Percentiles rank a stretch among this genome's conserved stretches.
Conservation (phyloP, 192 early-diverging fungal genomes). For the Gaertneriomyces semiglobifer region DNA sequence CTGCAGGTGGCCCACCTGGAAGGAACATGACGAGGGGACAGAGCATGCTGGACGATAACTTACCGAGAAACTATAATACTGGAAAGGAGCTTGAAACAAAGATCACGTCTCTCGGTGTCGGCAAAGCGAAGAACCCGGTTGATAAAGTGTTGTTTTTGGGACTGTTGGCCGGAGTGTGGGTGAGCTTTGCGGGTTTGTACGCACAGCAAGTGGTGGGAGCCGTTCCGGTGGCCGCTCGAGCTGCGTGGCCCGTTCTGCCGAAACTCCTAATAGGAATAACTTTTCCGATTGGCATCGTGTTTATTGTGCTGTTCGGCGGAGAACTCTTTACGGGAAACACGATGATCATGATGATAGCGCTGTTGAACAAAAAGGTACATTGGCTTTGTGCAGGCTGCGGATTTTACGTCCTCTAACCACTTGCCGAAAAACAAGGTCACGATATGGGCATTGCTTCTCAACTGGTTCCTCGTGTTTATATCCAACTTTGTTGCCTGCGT, state of each 20-base stretch:
- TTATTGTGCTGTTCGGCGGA: slow-evolving; percentile 36
- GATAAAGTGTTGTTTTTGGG: slow-evolving; percentile 24
- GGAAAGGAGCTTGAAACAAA: slow-evolving; percentile 15
- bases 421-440: neutral
- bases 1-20: no score
- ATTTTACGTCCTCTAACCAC: neutral
- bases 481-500: slow-evolving; percentile 30
- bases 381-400: neutral
- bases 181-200: slow-evolving; percentile 29
- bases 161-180: slow-evolving; percentile 22
- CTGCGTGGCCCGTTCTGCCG: slow-evolving; percentile 19
- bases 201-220: slow-evolving; percentile 28
- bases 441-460: slow-evolving; percentile 21
- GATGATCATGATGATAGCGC: slow-evolving; percentile 32
- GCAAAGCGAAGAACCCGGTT: slow-evolving; percentile 1
- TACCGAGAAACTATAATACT: slow-evolving; percentile 30
- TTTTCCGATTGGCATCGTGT: slow-evolving; percentile 33
- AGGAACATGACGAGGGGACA: no score
- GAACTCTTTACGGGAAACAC: slow-evolving; percentile 41
- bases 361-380: slow-evolving; percentile 15
- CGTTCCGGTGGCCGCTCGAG: slow-evolving; percentile 19
- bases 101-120: slow-evolving; percentile 11
- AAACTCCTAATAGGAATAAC: slow-evolving; percentile 31
- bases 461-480: slow-evolving; percentile 31
- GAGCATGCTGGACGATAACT: no score